These are phyloP conservation scores for Adenanthera pavonina DNA, from an alignment of 306 rosid species.

Conservation along the genomic window DNA sequence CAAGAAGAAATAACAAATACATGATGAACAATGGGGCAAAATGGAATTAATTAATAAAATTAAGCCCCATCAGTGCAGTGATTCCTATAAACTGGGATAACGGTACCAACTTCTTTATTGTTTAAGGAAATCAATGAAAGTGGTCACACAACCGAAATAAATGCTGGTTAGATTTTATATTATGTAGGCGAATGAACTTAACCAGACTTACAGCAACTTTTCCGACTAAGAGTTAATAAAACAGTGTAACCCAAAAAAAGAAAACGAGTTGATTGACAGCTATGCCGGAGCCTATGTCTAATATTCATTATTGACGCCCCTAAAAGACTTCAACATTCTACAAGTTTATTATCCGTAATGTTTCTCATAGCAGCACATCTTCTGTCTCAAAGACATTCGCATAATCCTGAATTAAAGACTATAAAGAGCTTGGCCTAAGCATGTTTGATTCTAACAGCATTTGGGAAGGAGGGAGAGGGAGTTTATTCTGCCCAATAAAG, in stretches of 20 bases:
- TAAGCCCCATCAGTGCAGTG: conserved; percentile 2
- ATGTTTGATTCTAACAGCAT: background rate
- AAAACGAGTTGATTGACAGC: no score
- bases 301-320: background rate
- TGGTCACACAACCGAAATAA: background rate
- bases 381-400: background rate
- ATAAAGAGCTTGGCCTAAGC: background rate
- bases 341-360: background rate
- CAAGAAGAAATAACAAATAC: background rate
- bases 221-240: background rate
- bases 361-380: background rate
- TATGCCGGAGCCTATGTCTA: background rate
- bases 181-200: no score
- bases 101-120: background rate
- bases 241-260: no score
- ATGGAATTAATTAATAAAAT: conserved; percentile 14
- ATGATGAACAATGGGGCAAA: conserved; percentile 14
- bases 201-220: background rate
- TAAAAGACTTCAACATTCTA: background rate
- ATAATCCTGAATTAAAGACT: background rate
- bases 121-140: background rate
- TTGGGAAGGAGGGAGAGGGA: background rate
- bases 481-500: background rate
- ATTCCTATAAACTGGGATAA: background rate
- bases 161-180: background rate